Evolutionary conservation across 2,329 filamentous ascomycete genomes (phyloP).

Genomic region (Hymenoscyphus fructigenus): DNA sequence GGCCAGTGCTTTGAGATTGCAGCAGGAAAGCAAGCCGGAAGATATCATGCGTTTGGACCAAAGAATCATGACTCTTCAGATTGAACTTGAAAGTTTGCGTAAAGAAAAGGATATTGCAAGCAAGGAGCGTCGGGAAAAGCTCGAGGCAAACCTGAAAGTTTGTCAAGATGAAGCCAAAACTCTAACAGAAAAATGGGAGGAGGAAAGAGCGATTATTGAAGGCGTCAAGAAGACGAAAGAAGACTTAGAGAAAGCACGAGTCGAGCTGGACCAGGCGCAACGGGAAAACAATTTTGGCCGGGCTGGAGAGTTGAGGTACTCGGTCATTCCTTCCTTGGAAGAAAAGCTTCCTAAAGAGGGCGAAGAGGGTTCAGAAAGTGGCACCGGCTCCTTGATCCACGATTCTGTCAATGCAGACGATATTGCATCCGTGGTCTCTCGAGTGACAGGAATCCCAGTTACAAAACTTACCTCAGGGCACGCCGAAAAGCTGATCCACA

Average conservation of each 20-base stretch:
- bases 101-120: constrained; percentile 93
- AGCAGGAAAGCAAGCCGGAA: constrained; percentile 96
- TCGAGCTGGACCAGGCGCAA: constrained; percentile 86
- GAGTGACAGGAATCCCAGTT: constrained; percentile 89
- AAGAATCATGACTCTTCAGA: constrained; percentile 95
- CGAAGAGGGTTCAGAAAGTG: constrained; percentile 35
- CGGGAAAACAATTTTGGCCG: constrained; percentile 83
- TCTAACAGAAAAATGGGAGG: constrained; percentile 84
- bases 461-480: constrained; percentile 91
- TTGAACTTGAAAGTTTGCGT: constrained; percentile 88
- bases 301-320: constrained; percentile 88
- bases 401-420: constrained; percentile 95
- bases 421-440: constrained; percentile 87
- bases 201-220: constrained; percentile 82
- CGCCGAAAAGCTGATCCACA: constrained; percentile 89
- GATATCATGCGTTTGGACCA: constrained; percentile 90
- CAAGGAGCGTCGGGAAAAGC: constrained; percentile 80
- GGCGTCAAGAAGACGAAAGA: constrained; percentile 83
- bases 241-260: constrained; percentile 79
- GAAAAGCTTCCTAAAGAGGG: constrained; percentile 76
- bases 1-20: constrained; percentile 81
- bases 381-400: constrained; percentile 68
- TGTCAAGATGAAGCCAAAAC: constrained; percentile 75
- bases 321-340: constrained; percentile 80
- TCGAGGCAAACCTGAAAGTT: constrained; percentile 72